Evolutionary conservation across 306 rosid genomes (phyloP), one percentile per base, ranked within the genome.

Genomic region (Glycine soja): DNA sequence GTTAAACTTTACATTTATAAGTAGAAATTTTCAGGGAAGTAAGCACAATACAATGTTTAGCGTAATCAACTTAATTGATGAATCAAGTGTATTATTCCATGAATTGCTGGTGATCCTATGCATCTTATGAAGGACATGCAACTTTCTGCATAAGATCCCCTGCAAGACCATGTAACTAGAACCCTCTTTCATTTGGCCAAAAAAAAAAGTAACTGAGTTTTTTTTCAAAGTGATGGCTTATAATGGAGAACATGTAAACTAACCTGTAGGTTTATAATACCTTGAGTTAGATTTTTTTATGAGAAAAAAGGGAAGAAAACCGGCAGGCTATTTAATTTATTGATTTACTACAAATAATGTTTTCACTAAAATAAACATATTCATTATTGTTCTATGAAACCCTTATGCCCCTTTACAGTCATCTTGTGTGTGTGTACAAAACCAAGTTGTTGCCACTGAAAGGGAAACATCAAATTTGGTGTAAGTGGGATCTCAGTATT

Each of bases 1-100:
- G 77, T 82, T 82, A 59, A 50, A 58, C 45, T n/a, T 64, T 77
- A 72, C 46, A 56, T 57, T 18, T 47, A 16, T 50, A 36, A 18
- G 77, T 45, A 61, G 84, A 74, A 9, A 67, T 74, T n/a, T 47
- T 38, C 73, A 48, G 6, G 47, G 36, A 50, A 53, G 54, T 24
- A 53, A 52, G 72, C 54, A 36, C 10, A 71, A 52, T 45, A 50
- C 64, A 53, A 4, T 46, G 38, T 32, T 65, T 50, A 40, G 46
- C 9, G 7, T 54, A 59, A 50, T 50, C 24, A 67, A 69, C 58
- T 18, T 62, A 53, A 15, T 30, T 15, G 83, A 72, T 56, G 38
- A 34, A 78, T 73, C 74, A 72, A n/a, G 66, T 19, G 16, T 56
- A 50, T 30, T 3, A 77, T 42, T 52, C 70, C 52, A 8, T 50